Percentiles rank a stretch among this genome's conserved stretches.
Conservation (phyloP, 2,329 filamentous ascomycete species). For the Plectosphaerella plurivora region DNA sequence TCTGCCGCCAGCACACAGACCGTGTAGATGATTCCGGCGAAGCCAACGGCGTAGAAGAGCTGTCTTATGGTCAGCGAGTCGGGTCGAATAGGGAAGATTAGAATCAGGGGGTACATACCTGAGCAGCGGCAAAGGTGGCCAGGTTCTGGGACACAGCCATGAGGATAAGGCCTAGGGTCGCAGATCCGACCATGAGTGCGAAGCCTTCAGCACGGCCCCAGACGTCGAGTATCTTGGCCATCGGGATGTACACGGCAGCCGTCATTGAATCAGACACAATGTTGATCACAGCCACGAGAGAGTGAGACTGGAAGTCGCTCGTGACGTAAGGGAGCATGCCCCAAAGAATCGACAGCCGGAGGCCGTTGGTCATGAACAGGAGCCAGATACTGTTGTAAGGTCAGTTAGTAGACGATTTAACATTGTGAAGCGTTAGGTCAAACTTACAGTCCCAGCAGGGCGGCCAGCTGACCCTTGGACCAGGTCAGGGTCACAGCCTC, state of each 20-base stretch:
- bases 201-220: slow-evolving; percentile 44
- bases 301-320: slow-evolving; percentile 59
- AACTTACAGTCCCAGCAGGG: slow-evolving; percentile 25
- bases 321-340: slow-evolving; percentile 51
- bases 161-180: slow-evolving; percentile 53
- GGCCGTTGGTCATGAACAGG: slow-evolving; percentile 45
- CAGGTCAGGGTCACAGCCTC: slow-evolving; percentile 36
- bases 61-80: background rate
- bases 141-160: slow-evolving; percentile 57
- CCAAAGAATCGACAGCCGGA: slow-evolving; percentile 35
- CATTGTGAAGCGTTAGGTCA: background rate
- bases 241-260: slow-evolving; percentile 31
- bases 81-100: background rate
- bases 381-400: slow-evolving; percentile 15
- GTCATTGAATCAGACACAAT: slow-evolving; percentile 50
- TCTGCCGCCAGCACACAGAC: slow-evolving; percentile 38
- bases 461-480: slow-evolving; percentile 29
- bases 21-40: slow-evolving; percentile 34
- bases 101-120: slow-evolving; percentile 22
- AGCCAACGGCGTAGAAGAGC: slow-evolving; percentile 61
- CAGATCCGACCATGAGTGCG: slow-evolving; percentile 33
- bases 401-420: background rate
- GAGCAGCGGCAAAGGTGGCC: slow-evolving; percentile 53
- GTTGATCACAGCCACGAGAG: slow-evolving; percentile 58
- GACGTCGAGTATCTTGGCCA: slow-evolving; percentile 45